Conservation (phyloP, 1,284 basidiomycete genomes). For the Malassezia slooffiae region DNA sequence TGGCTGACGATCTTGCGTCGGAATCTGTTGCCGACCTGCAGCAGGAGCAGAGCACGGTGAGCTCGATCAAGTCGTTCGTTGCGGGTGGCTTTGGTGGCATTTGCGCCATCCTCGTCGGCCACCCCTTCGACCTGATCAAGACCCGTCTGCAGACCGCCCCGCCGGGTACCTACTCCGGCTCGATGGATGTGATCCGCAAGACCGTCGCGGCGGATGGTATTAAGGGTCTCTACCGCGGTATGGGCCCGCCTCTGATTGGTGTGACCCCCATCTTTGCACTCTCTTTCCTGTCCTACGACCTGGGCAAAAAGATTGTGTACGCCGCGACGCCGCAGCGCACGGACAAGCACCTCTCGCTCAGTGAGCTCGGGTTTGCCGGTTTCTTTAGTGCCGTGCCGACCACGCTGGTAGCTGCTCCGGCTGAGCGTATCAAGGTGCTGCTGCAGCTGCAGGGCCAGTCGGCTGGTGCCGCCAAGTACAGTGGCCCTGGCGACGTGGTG, state of each 20-base stretch:
- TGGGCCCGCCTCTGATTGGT: slow-evolving; percentile 77
- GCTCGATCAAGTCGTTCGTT: slow-evolving; percentile 44
- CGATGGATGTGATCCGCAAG: slow-evolving; percentile 84
- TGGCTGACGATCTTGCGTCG: slow-evolving; percentile 27
- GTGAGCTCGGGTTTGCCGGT: slow-evolving; percentile 81
- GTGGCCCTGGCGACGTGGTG: slow-evolving; percentile 82
- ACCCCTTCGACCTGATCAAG: slow-evolving; percentile 95
- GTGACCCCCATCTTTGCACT: slow-evolving; percentile 98
- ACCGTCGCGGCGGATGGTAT: slow-evolving; percentile 78
- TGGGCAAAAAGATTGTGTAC: slow-evolving; percentile 78
- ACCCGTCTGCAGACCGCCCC: slow-evolving; percentile 81
- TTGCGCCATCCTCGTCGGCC: slow-evolving; percentile 77
- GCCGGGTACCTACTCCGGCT: slow-evolving; percentile 80
- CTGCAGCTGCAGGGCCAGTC: slow-evolving; percentile 84
- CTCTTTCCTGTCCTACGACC: slow-evolving; percentile 96
- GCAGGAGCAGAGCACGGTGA: slow-evolving; percentile 29
- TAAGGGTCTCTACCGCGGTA: slow-evolving; percentile 60
- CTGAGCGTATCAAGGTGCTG: slow-evolving; percentile 93
- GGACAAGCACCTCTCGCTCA: slow-evolving; percentile 58
- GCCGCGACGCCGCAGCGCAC: slow-evolving; percentile 55
- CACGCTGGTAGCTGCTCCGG: slow-evolving; percentile 82
- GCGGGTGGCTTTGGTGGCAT: slow-evolving; percentile 79
- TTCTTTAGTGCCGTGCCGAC: slow-evolving; percentile 90
- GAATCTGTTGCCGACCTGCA: slow-evolving; percentile 24
- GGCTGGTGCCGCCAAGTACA: slow-evolving; percentile 60